phyloP scores from a whole-genome alignment of 805 yeast species.

The Blastobotrys muscicola region DNA sequence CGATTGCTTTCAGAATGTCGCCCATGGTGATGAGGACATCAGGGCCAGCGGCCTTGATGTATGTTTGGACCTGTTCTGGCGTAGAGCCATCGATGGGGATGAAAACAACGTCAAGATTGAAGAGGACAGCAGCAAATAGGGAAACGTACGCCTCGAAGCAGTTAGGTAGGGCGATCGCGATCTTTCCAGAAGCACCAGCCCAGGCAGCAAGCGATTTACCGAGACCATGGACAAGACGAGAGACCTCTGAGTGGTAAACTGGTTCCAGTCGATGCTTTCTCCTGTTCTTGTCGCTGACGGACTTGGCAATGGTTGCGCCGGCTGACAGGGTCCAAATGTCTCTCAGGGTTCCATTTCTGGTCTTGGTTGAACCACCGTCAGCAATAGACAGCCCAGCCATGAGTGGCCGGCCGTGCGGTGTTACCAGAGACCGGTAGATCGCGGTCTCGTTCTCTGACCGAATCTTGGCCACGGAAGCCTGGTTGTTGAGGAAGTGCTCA shows the following conservation, averaged over 20 bases:
- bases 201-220: neutral
- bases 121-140: slow-evolving; percentile 7
- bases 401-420: slow-evolving; percentile 63
- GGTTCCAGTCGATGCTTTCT: slow-evolving; percentile 21
- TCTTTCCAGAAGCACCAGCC: slow-evolving; percentile 2
- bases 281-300: slow-evolving; percentile 3
- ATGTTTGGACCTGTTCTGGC: slow-evolving; percentile 2
- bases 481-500: slow-evolving; percentile 33
- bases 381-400: slow-evolving; percentile 57
- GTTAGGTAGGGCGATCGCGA: slow-evolving; percentile 8
- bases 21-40: slow-evolving; percentile 5
- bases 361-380: slow-evolving; percentile 43
- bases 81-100: slow-evolving; percentile 5
- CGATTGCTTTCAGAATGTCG: slow-evolving; percentile 1
- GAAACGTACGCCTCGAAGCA: slow-evolving; percentile 7
- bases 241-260: slow-evolving; percentile 2
- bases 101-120: slow-evolving; percentile 7
- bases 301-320: neutral
- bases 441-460: slow-evolving; percentile 66
- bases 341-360: slow-evolving; percentile 65
- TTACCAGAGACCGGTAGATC: slow-evolving; percentile 60
- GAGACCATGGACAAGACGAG: slow-evolving; percentile 8
- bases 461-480: slow-evolving; percentile 55
- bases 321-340: slow-evolving; percentile 52
- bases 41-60: slow-evolving; percentile 1